These are phyloP conservation scores for Sporothrix mexicana DNA, from an alignment of 2,329 filamentous ascomycete genomes.

Conservation along the genomic window DNA sequence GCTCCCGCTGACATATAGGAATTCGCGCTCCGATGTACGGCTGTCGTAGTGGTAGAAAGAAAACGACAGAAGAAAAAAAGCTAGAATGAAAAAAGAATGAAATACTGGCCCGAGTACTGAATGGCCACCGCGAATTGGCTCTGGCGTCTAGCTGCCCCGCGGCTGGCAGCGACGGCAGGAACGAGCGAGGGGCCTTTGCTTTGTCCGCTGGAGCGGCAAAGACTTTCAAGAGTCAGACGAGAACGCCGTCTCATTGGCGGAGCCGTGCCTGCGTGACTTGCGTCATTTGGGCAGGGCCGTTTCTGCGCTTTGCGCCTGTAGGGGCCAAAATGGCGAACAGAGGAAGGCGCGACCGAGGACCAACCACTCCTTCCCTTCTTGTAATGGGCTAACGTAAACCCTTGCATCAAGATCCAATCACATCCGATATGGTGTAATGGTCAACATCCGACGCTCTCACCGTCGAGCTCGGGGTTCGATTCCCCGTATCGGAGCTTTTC, in stretches of 20 bases:
- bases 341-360: background rate
- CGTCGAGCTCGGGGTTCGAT: constrained; percentile 39
- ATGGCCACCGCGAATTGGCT: background rate
- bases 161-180: constrained; percentile 13
- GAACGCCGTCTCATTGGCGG: constrained; percentile 22
- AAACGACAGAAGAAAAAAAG: background rate
- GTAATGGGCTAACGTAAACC: background rate
- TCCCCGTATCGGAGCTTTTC: constrained; percentile 38
- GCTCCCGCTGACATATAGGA: constrained; percentile 34
- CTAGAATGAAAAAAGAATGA: constrained; percentile 19
- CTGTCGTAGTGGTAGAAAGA: background rate
- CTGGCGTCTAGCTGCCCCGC: constrained; percentile 6
- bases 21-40: constrained; percentile 36
- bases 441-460: constrained; percentile 39
- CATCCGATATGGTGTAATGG: constrained; percentile 39
- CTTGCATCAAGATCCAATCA: background rate
- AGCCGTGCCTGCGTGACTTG: background rate
- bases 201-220: background rate
- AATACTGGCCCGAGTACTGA: constrained; percentile 22
- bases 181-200: background rate
- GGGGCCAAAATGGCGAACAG: constrained; percentile 7
- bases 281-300: constrained; percentile 26
- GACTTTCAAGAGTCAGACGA: background rate
- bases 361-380: background rate
- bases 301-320: background rate